phyloP scores from a whole-genome alignment of 2,329 filamentous ascomycete genomes.

The Leptographium wingfieldii region DNA sequence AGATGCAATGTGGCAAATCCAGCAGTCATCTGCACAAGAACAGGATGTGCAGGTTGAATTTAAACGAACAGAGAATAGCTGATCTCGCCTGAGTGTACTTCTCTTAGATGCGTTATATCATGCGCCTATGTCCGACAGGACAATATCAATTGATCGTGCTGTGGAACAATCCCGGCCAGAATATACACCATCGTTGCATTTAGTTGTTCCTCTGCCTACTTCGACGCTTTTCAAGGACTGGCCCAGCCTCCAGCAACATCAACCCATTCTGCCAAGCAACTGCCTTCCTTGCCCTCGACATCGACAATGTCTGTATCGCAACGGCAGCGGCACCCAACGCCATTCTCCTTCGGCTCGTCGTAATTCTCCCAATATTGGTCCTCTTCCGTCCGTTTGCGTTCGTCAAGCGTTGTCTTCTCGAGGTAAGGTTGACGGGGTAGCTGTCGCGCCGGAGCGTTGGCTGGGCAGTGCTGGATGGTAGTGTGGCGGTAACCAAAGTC shows the following conservation, averaged over 20 bases:
- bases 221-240: constrained; percentile 24
- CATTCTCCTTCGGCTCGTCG: constrained; percentile 84
- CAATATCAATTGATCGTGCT: no score
- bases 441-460: constrained; percentile 84
- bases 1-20: neutral
- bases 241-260: constrained; percentile 93
- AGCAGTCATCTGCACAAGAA: neutral
- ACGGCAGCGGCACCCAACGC: constrained; percentile 88
- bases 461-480: constrained; percentile 95
- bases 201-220: no score
- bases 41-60: no score
- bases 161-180: neutral
- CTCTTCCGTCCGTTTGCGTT: constrained; percentile 77
- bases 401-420: constrained; percentile 67
- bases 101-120: no score
- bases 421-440: constrained; percentile 68
- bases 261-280: constrained; percentile 91
- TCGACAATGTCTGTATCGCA: constrained; percentile 97
- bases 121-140: no score
- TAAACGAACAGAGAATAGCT: no score
- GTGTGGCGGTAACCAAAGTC: constrained; percentile 98
- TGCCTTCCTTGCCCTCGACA: constrained; percentile 94
- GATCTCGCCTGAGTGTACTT: no score
- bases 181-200: neutral
- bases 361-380: constrained; percentile 91